phyloP scores from a whole-genome alignment of 208 protist genomes.

The Crithidia expoeki region DNA sequence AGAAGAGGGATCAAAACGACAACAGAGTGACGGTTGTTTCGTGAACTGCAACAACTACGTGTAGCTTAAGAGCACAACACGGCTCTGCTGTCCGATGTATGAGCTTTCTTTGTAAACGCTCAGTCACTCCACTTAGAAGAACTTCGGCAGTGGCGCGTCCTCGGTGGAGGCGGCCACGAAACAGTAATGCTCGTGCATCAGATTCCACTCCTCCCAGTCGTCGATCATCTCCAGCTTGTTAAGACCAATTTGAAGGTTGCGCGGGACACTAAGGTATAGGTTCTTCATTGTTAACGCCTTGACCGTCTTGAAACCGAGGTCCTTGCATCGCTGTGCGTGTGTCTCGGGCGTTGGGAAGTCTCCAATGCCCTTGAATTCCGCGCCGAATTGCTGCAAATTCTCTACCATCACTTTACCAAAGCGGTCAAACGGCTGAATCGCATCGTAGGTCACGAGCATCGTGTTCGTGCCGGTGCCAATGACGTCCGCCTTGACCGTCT shows the following conservation, averaged over 20 bases:
- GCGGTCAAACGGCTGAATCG: slow-evolving; percentile 85
- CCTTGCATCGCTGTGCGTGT: slow-evolving; percentile 68
- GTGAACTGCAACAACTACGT: not conserved
- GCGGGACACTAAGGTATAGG: slow-evolving; percentile 82
- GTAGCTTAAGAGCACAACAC: not conserved
- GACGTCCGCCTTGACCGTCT: slow-evolving; percentile 53
- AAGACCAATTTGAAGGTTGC: slow-evolving; percentile 57
- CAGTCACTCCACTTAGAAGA: slow-evolving; percentile 45
- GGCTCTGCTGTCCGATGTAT: no score
- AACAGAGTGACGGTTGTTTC: not conserved
- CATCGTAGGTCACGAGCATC: slow-evolving; percentile 84
- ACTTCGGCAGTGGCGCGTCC: slow-evolving; percentile 41
- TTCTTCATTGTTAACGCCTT: slow-evolving; percentile 74
- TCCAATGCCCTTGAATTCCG: slow-evolving; percentile 72
- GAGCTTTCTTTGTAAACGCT: no score
- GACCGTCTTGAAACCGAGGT: slow-evolving; percentile 71
- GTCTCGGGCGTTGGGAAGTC: slow-evolving; percentile 73
- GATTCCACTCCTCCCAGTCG: slow-evolving; percentile 93
- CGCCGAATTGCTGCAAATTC: slow-evolving; percentile 65
- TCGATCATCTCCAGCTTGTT: slow-evolving; percentile 91
- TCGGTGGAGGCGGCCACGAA: slow-evolving; percentile 79
- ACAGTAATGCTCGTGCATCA: slow-evolving; percentile 93
- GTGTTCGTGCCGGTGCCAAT: slow-evolving; percentile 45
- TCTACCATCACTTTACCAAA: slow-evolving; percentile 91
- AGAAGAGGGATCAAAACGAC: no score